Evolutionary conservation across 1,284 basidiomycete species (phyloP).

Genomic region (Pseudozyma tsukubaensis): DNA sequence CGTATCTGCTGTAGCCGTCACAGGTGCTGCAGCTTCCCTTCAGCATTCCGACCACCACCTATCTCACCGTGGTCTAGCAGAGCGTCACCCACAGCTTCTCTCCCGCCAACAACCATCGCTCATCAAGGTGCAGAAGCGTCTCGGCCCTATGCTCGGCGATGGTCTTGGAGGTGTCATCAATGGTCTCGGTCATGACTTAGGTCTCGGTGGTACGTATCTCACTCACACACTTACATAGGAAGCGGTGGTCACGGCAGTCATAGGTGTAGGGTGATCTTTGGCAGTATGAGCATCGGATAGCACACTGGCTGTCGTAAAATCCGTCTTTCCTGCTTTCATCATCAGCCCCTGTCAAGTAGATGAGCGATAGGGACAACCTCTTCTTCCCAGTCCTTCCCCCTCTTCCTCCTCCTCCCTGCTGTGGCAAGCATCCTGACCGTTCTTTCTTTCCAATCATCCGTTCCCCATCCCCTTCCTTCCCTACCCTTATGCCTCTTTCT

Average conservation of each 20-base stretch:
- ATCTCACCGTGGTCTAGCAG: constrained; percentile 23
- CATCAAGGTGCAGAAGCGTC: constrained; percentile 48
- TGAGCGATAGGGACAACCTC: background rate
- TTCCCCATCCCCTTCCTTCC: background rate
- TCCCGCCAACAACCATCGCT: constrained; percentile 20
- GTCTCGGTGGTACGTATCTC: constrained; percentile 36
- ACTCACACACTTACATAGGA: background rate
- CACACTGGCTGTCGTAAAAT: background rate
- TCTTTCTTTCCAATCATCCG: background rate
- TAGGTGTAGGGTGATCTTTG: background rate
- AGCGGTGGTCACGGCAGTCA: constrained; percentile 3
- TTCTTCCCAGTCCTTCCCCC: background rate
- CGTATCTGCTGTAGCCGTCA: constrained; percentile 31
- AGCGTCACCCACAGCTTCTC: constrained; percentile 21
- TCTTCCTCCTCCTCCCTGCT: background rate
- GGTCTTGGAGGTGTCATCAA: constrained; percentile 32
- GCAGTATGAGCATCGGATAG: background rate
- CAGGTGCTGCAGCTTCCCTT: constrained; percentile 30
- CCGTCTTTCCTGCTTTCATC: background rate
- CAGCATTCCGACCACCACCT: constrained; percentile 27
- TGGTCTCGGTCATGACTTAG: constrained; percentile 25
- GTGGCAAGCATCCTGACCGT: background rate
- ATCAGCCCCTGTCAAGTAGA: background rate
- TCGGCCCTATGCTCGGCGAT: constrained; percentile 10
- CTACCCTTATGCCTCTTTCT: background rate